Evolutionary conservation across 176 grass and related monocot species (phyloP), one percentile per base, ranked within the genome.

Genomic region (Aegilops speltoides): DNA sequence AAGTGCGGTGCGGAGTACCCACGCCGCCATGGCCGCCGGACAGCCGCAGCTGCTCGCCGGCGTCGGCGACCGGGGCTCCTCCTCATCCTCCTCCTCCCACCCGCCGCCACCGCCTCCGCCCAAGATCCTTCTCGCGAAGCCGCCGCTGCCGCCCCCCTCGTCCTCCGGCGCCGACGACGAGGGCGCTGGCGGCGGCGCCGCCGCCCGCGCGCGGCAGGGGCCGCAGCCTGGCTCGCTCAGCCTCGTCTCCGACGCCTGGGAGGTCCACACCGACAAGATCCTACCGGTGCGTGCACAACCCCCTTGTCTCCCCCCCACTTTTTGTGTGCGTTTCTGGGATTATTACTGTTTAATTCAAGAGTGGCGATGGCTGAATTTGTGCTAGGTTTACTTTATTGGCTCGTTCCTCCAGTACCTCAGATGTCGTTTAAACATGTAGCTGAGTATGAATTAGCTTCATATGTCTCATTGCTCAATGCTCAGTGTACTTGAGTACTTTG

Each of bases 91-190:
- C 4, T 50, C 46, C 17, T 86, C 88, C 33, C 79, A 87, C 64
- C 87, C 90, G 6, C 84, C 85, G 22, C 91, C 91, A 5, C 92
- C 92, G 0, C 86, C 88, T 1, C 91, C 91, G 33, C 96, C 93
- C 22, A 98, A 98, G 91, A 98, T 98, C 64, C 96, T 98, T 15
- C 96, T 95, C 73, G 90, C 93, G 8, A 98, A 98, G 78, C 96
- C 80, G 40, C 86, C 80, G 12, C 56, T 81, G 14, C 87, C 56
- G 28, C 59, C 79, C 34, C 45, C 89, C 9, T 68, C 89, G 1
- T 68, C 89, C 20, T 77, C 79, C n/a, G 66, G 74, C 72, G 89
- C 87, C 38, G 93, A 77, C 59, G 88, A 83, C 45, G 90, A 78
- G 82, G 85, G 38, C 54, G 54, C 54, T 22, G 19, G 54, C 72